phyloP scores from a whole-genome alignment of 2,329 filamentous ascomycete species.

The Trichoderma koningii region DNA sequence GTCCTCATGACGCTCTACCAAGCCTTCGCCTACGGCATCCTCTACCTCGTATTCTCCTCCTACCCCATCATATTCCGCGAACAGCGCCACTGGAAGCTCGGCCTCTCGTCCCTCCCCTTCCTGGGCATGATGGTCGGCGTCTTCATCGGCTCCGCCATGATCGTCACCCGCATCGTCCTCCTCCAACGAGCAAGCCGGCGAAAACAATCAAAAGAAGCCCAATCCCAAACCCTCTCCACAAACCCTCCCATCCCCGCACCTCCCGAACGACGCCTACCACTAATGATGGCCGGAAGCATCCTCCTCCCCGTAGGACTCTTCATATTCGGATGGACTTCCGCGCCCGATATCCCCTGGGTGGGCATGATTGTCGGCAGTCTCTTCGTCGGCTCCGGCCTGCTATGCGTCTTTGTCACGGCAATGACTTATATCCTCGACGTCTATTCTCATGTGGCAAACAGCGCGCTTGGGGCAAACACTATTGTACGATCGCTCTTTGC shows the following conservation, averaged over 20 bases:
- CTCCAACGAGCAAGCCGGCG: slow-evolving; percentile 8
- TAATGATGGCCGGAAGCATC: slow-evolving; percentile 23
- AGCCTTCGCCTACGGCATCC: slow-evolving; percentile 54
- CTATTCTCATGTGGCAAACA: slow-evolving; percentile 38
- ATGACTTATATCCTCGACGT: slow-evolving; percentile 46
- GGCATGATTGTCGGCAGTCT: slow-evolving; percentile 33
- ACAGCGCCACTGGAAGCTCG: slow-evolving; percentile 47
- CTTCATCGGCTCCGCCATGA: slow-evolving; percentile 18
- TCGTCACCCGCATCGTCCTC: slow-evolving; percentile 4
- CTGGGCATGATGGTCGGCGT: slow-evolving; percentile 24
- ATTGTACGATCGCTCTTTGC: slow-evolving; percentile 59
- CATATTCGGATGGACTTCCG: slow-evolving; percentile 23
- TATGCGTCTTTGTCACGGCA: slow-evolving; percentile 36
- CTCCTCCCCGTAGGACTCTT: slow-evolving; percentile 20
- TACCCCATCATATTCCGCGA: slow-evolving; percentile 53
- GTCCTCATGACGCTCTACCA: slow-evolving; percentile 42
- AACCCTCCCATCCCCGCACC: neutral
- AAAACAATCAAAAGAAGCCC: neutral
- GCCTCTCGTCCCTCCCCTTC: slow-evolving; percentile 19
- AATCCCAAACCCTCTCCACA: neutral
- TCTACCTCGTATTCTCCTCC: slow-evolving; percentile 58
- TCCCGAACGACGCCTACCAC: slow-evolving; percentile 11
- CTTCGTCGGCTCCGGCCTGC: slow-evolving; percentile 2
- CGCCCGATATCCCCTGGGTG: slow-evolving; percentile 36
- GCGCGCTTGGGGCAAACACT: slow-evolving; percentile 39